Base-by-base conservation (phyloP, 1,139 yeast species). In the Magnusiomyces sp. region DNA sequence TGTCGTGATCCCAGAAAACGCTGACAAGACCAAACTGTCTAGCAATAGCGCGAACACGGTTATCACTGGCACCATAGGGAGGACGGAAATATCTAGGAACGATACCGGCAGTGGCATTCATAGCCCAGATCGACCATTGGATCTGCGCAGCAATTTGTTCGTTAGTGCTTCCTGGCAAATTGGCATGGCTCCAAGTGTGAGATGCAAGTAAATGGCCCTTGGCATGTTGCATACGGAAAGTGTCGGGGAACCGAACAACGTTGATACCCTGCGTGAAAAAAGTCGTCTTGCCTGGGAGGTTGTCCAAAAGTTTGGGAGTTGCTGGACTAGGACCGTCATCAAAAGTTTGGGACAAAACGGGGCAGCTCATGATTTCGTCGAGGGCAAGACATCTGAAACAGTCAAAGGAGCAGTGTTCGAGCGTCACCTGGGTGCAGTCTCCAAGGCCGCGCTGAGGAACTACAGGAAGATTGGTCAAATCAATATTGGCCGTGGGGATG, bases 101-200 rank as follows among this genome's bases (percentile, higher is more conserved):
- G 60, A 89, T 92, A 20, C 81, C 74, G 0, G 88, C 85, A 0
- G 97, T 89, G 2, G 97, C 96, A 68, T 92, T 89, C 94, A 89
- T 87, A 5, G 97, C 96, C 97, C 97, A 90, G 38, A 89, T 80
- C 1, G 95, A 83, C 98, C 97, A 90, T 67, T 90, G 83, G 45
- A 90, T 70, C 64, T 90, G 96, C 0, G 97, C 95, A 53, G 85
- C 80, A 19, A 90, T 79, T 55, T 87, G 77, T 65, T 87, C 92
- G 63, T 88, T 88, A 16, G 79, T 66, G 52, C 90, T 71, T 1
- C 81, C 69, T 1, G 97, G 97, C 54, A 90, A 72, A 59, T 83
- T 86, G 52, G 81, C 80, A 68, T 90, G 97, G 4, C 92, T 81
- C 96, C 97, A 90, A 1, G 97, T 88, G 65, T 90, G 98, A 0